phyloP scores from a whole-genome alignment of 495 filamentous ascomycete species.

The Podospora comata region DNA sequence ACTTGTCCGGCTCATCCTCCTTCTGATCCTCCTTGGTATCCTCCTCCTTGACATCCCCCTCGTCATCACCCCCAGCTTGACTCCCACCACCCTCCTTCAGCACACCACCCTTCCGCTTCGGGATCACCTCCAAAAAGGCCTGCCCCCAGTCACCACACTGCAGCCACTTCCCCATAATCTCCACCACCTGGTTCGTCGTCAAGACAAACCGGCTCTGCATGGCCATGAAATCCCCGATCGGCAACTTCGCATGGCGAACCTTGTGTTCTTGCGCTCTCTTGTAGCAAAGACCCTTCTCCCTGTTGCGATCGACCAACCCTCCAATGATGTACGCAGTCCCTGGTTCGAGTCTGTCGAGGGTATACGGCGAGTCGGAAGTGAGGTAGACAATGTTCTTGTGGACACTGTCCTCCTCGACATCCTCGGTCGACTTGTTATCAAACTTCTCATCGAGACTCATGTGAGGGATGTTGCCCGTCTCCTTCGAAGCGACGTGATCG shows the following conservation, averaged over 20 bases:
- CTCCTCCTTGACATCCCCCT: conserved; percentile 20
- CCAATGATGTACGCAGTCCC: conserved; percentile 91
- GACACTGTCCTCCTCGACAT: conserved; percentile 36
- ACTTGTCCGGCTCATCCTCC: background rate
- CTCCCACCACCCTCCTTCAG: conserved; percentile 38
- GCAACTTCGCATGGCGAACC: conserved; percentile 82
- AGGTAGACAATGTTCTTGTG: conserved; percentile 70
- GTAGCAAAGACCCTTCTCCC: conserved; percentile 92
- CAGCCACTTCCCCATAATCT: conserved; percentile 94
- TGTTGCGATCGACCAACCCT: conserved; percentile 90
- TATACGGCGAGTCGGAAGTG: conserved; percentile 79
- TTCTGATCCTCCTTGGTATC: background rate
- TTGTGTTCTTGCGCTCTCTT: conserved; percentile 69
- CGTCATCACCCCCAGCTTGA: conserved; percentile 31
- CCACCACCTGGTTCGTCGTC: conserved; percentile 89
- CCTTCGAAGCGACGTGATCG: conserved; percentile 20
- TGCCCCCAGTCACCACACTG: conserved; percentile 84
- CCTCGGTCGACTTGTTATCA: conserved; percentile 18
- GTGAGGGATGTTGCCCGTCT: conserved; percentile 20
- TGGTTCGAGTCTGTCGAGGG: conserved; percentile 71
- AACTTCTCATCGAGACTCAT: conserved; percentile 2
- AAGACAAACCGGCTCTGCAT: conserved; percentile 82
- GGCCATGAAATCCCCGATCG: conserved; percentile 86
- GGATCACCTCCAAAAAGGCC: conserved; percentile 83
- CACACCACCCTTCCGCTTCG: conserved; percentile 74